A percentile compares a stretch with the other conserved stretches of the same genome.
Evolutionary conservation across 108 stramenopile species (phyloP).

Genomic region (Mediolabrus comicus): DNA sequence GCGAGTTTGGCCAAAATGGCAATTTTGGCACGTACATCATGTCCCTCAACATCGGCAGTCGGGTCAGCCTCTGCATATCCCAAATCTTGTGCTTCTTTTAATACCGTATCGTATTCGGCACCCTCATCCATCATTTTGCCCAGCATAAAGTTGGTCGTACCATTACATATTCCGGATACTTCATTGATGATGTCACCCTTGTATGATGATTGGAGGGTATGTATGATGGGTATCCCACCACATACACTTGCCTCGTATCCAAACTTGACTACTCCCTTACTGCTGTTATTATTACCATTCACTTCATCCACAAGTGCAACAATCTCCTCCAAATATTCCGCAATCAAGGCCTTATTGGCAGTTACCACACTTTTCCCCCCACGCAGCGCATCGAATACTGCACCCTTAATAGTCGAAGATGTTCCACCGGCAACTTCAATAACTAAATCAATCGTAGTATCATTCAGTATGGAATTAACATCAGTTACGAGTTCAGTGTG

Average conservation of each 20-base stretch:
- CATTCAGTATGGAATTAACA: conserved; percentile 61
- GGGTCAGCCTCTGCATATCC: conserved; percentile 84
- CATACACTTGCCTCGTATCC: conserved; percentile 84
- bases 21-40: conserved; percentile 92
- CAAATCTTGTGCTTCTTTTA: conserved; percentile 78
- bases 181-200: conserved; percentile 69
- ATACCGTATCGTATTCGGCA: conserved; percentile 61
- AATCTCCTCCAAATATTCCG: conserved; percentile 67
- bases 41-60: conserved; percentile 87
- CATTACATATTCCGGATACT: conserved; percentile 80
- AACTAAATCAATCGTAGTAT: conserved; percentile 67
- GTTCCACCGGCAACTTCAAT: conserved; percentile 81
- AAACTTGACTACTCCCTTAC: conserved; percentile 39
- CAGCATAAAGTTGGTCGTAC: conserved; percentile 88
- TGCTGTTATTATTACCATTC: conserved; percentile 1
- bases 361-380: conserved; percentile 75
- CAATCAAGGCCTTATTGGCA: conserved; percentile 82
- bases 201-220: conserved; percentile 64
- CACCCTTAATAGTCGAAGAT: conserved; percentile 52
- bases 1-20: conserved; percentile 87
- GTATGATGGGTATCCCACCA: conserved; percentile 85
- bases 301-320: conserved; percentile 16
- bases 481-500: conserved; percentile 58
- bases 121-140: conserved; percentile 68
- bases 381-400: conserved; percentile 54